A percentile compares a stretch with the other conserved stretches of the same genome.
These are phyloP conservation scores for Ceriops decandra DNA, from an alignment of 345 rosid genomes.

Conservation along the genomic window DNA sequence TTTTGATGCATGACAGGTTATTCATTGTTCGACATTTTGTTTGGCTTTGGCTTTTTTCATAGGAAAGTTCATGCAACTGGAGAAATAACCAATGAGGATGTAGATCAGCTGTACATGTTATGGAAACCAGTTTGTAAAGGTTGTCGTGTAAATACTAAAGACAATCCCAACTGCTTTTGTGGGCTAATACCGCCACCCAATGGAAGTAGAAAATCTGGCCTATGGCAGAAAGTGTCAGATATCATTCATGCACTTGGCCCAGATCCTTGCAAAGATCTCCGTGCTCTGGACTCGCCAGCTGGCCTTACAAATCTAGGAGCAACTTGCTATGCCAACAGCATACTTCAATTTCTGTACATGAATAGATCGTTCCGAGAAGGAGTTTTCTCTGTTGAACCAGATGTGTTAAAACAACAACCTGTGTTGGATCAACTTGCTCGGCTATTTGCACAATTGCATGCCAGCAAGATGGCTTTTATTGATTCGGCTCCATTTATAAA, in stretches of 20 bases:
- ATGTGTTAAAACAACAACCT: conserved; percentile 62
- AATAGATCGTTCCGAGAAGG: conserved; percentile 72
- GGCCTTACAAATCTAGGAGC: conserved; percentile 94
- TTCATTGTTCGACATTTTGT: not conserved
- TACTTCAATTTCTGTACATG: conserved; percentile 90
- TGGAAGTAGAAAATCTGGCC: conserved; percentile 83
- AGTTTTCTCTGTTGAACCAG: conserved; percentile 76
- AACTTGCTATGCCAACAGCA: conserved; percentile 97
- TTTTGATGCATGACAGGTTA: conserved; percentile 4
- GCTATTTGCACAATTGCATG: conserved; percentile 81
- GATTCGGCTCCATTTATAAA: conserved; percentile 94
- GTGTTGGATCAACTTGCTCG: conserved; percentile 85
- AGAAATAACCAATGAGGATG: conserved; percentile 53
- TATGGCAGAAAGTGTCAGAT: conserved; percentile 90
- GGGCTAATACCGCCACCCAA: conserved; percentile 72
- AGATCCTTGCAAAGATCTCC: conserved; percentile 60
- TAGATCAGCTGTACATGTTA: conserved; percentile 66
- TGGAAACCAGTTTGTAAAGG: conserved; percentile 86
- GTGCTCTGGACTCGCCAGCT: conserved; percentile 70
- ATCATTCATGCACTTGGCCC: conserved; percentile 62
- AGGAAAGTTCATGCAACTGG: conserved; percentile 76
- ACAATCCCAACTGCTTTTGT: conserved; percentile 94
- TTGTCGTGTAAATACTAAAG: conserved; percentile 85
- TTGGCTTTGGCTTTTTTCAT: conserved; percentile 14
- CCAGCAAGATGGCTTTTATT: conserved; percentile 72